These are phyloP conservation scores for Termitomyces sp. DNA, from an alignment of 768 basidiomycete genomes.

Conservation along the genomic window DNA sequence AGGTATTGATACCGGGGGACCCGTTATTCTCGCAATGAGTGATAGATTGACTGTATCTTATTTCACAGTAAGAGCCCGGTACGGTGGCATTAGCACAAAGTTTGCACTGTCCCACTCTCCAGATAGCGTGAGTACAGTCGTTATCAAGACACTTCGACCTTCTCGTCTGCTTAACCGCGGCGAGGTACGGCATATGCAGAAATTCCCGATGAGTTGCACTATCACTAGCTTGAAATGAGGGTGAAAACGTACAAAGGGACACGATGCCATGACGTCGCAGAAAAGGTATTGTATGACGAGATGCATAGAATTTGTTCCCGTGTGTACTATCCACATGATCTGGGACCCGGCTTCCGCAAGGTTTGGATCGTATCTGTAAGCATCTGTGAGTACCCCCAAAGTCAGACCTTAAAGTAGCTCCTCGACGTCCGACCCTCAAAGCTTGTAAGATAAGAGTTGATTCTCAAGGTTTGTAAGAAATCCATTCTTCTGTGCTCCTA, in stretches of 20 bases:
- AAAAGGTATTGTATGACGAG: background rate
- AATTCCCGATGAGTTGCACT: background rate
- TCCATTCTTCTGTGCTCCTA: slow-evolving; percentile 1
- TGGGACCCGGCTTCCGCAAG: background rate
- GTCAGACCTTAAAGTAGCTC: background rate
- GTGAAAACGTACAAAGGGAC: background rate
- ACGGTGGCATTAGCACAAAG: background rate
- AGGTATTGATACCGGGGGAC: background rate
- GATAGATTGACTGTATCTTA: background rate
- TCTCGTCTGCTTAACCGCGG: background rate
- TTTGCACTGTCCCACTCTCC: background rate
- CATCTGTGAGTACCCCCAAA: background rate
- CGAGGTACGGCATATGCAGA: background rate
- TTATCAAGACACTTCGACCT: background rate
- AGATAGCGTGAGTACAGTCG: slow-evolving; percentile 4
- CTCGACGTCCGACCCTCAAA: background rate
- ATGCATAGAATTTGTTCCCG: background rate
- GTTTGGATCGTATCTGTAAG: background rate
- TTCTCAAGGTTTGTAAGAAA: background rate
- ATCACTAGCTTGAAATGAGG: background rate
- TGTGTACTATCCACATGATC: background rate
- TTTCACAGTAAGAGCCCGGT: background rate
- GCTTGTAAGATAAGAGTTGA: slow-evolving; percentile 2
- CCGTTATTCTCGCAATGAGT: background rate
- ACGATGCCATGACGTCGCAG: background rate